These are phyloP conservation scores for Solanum bukasovii DNA, from an alignment of 257 asterid species.

Conservation along the genomic window DNA sequence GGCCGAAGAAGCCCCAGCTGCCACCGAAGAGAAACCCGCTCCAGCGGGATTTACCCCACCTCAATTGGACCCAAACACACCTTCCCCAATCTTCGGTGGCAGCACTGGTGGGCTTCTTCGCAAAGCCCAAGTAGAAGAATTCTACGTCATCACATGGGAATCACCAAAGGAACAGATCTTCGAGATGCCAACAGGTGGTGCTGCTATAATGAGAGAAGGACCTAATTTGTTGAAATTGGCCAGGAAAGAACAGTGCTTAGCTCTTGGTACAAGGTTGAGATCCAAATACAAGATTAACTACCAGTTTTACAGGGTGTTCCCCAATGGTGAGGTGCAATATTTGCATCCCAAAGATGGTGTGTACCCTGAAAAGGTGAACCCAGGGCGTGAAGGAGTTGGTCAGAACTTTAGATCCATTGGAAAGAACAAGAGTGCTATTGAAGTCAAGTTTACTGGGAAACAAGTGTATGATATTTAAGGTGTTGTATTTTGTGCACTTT, in stretches of 20 bases:
- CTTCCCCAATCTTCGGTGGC: slow-evolving; percentile 93
- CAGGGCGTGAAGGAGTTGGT: slow-evolving; percentile 83
- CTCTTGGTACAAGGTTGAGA: slow-evolving; percentile 73
- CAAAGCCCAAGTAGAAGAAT: slow-evolving; percentile 89
- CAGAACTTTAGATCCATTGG: slow-evolving; percentile 67
- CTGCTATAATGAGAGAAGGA: slow-evolving; percentile 90
- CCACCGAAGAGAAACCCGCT: slow-evolving; percentile 13
- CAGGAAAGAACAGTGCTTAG: slow-evolving; percentile 87
- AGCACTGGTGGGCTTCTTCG: slow-evolving; percentile 90
- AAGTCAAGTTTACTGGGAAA: slow-evolving; percentile 89
- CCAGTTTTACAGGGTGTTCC: slow-evolving; percentile 84
- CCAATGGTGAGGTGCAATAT: slow-evolving; percentile 89
- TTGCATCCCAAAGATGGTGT: slow-evolving; percentile 97
- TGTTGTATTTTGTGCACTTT: not conserved
- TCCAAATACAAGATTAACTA: slow-evolving; percentile 88
- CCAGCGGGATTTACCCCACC: slow-evolving; percentile 94
- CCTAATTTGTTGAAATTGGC: slow-evolving; percentile 79
- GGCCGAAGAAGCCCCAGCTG: slow-evolving; percentile 39
- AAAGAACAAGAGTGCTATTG: slow-evolving; percentile 67
- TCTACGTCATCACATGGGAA: slow-evolving; percentile 90
- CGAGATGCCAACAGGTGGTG: slow-evolving; percentile 98
- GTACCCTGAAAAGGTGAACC: slow-evolving; percentile 89
- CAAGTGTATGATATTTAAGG: slow-evolving; percentile 61
- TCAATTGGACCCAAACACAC: slow-evolving; percentile 80
- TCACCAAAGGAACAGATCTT: slow-evolving; percentile 93